Conservation (phyloP, 805 yeast species). For the Saitoella complicata region DNA sequence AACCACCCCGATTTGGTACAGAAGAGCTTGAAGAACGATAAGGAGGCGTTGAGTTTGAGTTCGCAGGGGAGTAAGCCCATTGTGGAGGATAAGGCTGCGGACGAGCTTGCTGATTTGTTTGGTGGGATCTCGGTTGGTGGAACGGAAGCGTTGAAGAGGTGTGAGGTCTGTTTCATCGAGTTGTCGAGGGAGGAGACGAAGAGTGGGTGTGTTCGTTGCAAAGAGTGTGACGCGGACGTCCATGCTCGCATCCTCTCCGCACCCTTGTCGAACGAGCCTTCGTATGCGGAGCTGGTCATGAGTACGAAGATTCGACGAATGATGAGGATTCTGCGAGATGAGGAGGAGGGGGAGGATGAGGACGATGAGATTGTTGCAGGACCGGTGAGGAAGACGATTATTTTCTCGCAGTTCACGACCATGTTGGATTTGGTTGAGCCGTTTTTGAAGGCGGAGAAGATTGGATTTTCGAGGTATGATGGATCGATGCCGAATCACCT, state of each 20-base stretch:
- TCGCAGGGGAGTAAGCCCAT: neutral
- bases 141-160: constrained; percentile 3
- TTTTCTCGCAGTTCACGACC: constrained; percentile 90
- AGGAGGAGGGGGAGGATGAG: constrained; percentile 19
- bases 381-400: constrained; percentile 76
- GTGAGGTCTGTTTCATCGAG: neutral
- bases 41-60: constrained; percentile 1
- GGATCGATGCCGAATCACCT: constrained; percentile 63
- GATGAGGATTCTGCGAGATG: constrained; percentile 43
- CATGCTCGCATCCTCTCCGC: too few species aligned
- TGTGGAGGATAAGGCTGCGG: constrained; percentile 12
- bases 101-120: constrained; percentile 18
- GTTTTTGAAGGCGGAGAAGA: constrained; percentile 32
- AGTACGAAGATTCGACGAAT: constrained; percentile 49
- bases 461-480: constrained; percentile 51
- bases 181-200: neutral
- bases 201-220: constrained; percentile 1
- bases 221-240: constrained; percentile 3
- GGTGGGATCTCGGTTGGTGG: constrained; percentile 12
- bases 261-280: too few species aligned
- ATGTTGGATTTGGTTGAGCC: constrained; percentile 86
- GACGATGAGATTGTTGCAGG: constrained; percentile 30
- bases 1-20: constrained; percentile 16
- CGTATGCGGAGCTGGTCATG: constrained; percentile 5
- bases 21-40: constrained; percentile 20